Evolutionary conservation across 2,329 filamentous ascomycete genomes (phyloP).

Genomic region (Hypoxylon sp.): DNA sequence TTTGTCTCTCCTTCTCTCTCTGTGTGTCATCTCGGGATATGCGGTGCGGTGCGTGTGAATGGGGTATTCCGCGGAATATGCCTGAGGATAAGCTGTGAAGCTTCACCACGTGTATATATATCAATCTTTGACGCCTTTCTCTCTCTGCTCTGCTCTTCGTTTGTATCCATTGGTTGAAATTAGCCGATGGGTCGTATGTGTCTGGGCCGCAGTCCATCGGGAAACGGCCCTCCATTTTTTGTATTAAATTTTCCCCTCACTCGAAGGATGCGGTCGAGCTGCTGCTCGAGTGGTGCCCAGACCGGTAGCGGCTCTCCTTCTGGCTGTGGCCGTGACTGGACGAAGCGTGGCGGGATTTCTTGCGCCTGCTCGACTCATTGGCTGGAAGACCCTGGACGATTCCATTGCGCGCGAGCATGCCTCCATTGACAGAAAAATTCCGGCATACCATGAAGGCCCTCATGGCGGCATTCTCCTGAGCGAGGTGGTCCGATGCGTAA

Average conservation of each 20-base stretch:
- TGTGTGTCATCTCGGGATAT: conserved; percentile 42
- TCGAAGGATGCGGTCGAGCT: conserved; percentile 74
- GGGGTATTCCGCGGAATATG: conserved; percentile 54
- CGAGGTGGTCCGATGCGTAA: conserved; percentile 85
- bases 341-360: conserved; percentile 68
- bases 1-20: conserved; percentile 50
- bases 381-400: conserved; percentile 77
- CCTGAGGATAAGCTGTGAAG: conserved; percentile 57
- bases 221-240: conserved; percentile 11
- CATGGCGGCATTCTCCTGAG: conserved; percentile 94
- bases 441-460: conserved; percentile 97
- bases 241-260: conserved; percentile 54
- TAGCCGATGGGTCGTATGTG: conserved; percentile 44
- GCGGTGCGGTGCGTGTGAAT: conserved; percentile 44
- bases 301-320: conserved; percentile 64
- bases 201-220: conserved; percentile 33
- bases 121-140: conserved; percentile 51
- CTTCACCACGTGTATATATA: conserved; percentile 58
- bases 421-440: conserved; percentile 97
- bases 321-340: conserved; percentile 60
- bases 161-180: conserved; percentile 50
- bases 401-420: conserved; percentile 82
- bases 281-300: conserved; percentile 73
- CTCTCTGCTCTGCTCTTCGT: conserved; percentile 36
- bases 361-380: conserved; percentile 66